Conservation (phyloP, 202 grass and related monocot genomes). For the Setaria italica region DNA sequence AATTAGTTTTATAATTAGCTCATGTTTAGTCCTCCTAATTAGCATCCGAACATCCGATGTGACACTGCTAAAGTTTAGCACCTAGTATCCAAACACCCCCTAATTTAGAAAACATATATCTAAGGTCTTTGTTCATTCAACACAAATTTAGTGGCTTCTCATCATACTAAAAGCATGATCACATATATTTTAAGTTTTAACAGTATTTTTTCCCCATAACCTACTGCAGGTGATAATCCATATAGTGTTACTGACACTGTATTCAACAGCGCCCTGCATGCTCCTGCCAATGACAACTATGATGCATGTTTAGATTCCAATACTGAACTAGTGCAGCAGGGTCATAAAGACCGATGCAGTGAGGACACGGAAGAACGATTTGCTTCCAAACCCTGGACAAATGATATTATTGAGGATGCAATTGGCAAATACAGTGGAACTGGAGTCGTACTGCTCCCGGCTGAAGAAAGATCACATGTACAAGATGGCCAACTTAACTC, state of each 20-base stretch:
- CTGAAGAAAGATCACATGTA: slow-evolving; percentile 26
- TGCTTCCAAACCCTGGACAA: not conserved
- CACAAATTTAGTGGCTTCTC: not conserved
- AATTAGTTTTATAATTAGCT: no score
- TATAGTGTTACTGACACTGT: slow-evolving; percentile 21
- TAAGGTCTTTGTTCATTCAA: not conserved
- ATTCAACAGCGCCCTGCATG: slow-evolving; percentile 10
- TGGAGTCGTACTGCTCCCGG: not conserved
- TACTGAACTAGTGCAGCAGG: slow-evolving; percentile 1
- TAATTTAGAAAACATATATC: not conserved
- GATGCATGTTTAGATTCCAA: slow-evolving; percentile 17
- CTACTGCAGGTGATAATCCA: slow-evolving; percentile 28
- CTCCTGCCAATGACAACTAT: slow-evolving; percentile 10
- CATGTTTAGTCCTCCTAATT: no score
- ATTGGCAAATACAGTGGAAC: slow-evolving; percentile 9
- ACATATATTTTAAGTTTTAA: not conserved
- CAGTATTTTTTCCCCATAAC: not conserved
- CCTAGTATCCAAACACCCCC: no score
- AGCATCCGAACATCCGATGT: no score
- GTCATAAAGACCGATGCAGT: not conserved
- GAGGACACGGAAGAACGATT: not conserved
- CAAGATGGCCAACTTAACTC: slow-evolving; percentile 25
- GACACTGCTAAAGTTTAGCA: no score
- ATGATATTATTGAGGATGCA: not conserved
- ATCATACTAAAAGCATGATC: not conserved